Conservation (phyloP, 2,329 filamentous ascomycete genomes). For the Penicillium sp. region DNA sequence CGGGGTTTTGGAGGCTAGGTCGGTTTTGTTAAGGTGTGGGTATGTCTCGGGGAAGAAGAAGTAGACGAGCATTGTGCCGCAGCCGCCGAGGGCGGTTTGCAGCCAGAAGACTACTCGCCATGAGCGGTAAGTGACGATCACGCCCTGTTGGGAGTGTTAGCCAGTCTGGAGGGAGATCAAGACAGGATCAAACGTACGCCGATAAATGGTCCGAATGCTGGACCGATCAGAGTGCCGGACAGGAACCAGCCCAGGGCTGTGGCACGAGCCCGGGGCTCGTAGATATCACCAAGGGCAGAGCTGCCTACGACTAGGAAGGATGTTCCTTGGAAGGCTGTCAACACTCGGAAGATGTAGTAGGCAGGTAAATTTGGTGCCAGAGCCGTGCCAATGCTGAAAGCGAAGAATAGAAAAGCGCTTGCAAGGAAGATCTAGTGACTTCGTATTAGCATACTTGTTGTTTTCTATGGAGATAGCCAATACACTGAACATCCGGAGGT, state of each 20-base stretch:
- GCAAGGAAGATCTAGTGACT: conserved; percentile 55
- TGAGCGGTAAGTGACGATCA: conserved; percentile 71
- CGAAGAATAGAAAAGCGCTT: conserved; percentile 65
- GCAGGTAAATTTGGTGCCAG: conserved; percentile 68
- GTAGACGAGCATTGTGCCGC: conserved; percentile 60
- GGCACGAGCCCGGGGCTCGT: conserved; percentile 66
- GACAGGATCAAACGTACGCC: conserved; percentile 28
- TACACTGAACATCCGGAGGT: not conserved
- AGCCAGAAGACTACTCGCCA: conserved; percentile 81
- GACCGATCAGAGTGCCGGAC: conserved; percentile 69
- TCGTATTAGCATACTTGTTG: not conserved
- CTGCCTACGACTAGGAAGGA: conserved; percentile 72
- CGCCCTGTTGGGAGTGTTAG: conserved; percentile 58
- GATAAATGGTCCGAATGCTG: conserved; percentile 60
- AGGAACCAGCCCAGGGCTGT: conserved; percentile 75
- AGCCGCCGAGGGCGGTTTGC: conserved; percentile 67
- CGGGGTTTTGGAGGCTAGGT: conserved; percentile 59
- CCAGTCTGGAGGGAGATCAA: conserved; percentile 32
- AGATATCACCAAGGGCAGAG: conserved; percentile 68
- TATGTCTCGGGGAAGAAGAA: conserved; percentile 74
- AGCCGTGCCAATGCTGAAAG: conserved; percentile 71
- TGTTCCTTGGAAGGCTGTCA: conserved; percentile 75
- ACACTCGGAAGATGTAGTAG: conserved; percentile 73
- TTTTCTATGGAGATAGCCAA: not conserved
- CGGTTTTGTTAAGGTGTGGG: conserved; percentile 62